Conservation (phyloP, 495 filamentous ascomycete species). For the Aspergillus taichungensis region DNA sequence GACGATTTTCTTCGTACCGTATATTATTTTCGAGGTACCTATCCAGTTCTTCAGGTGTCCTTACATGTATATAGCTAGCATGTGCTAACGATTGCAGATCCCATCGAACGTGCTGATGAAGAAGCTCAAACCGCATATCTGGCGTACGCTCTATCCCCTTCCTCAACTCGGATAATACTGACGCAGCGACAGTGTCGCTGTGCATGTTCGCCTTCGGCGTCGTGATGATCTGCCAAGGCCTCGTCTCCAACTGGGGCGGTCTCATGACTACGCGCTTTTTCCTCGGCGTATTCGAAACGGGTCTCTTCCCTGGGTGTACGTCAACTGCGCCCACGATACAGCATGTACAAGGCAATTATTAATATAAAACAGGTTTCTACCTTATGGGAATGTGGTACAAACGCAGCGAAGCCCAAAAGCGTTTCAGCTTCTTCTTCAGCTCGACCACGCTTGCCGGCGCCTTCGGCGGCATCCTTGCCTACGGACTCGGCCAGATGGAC, state of each 20-base stretch:
- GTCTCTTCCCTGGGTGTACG: conserved; percentile 58
- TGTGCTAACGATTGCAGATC: conserved; percentile 31
- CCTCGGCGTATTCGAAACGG: conserved; percentile 72
- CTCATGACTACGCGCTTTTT: conserved; percentile 72
- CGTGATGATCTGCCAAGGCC: conserved; percentile 60
- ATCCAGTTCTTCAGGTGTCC: no score
- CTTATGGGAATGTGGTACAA: conserved; percentile 82
- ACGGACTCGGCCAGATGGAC: conserved; percentile 69
- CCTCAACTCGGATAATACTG: neutral
- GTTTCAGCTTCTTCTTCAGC: conserved; percentile 80
- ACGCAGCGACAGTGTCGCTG: conserved; percentile 33
- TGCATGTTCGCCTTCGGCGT: conserved; percentile 78
- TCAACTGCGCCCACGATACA: neutral
- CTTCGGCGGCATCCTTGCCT: conserved; percentile 76
- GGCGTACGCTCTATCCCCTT: conserved; percentile 31
- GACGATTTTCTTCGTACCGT: conserved; percentile 75
- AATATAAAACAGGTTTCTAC: conserved; percentile 42
- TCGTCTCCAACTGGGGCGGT: conserved; percentile 62
- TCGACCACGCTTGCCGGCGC: conserved; percentile 77
- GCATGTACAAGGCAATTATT: conserved; percentile 6
- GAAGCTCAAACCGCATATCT: conserved; percentile 57
- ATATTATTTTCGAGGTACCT: conserved; percentile 48
- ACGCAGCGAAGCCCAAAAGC: conserved; percentile 73
- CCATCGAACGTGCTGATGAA: conserved; percentile 72
- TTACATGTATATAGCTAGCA: no score